phyloP scores from a whole-genome alignment of 768 basidiomycete genomes.

The Termitomyces sp. region DNA sequence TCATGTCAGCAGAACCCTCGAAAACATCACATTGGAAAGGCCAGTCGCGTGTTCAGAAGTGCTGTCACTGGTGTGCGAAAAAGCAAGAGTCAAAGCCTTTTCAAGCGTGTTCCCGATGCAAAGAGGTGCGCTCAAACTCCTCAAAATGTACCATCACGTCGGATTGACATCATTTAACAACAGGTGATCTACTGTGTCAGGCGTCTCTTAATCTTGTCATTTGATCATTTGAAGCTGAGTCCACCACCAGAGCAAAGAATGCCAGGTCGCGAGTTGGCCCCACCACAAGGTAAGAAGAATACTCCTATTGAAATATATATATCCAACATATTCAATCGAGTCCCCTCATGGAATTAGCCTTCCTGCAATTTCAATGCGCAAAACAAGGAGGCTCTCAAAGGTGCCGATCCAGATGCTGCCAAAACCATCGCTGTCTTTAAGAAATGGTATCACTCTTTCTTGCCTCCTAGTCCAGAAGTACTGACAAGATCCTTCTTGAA shows the following conservation, averaged over 20 bases:
- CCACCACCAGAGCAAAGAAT: conserved; percentile 23
- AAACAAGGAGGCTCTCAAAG: background rate
- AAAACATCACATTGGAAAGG: conserved; percentile 24
- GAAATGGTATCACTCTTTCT: background rate
- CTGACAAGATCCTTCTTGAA: no score
- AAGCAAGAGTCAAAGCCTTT: conserved; percentile 25
- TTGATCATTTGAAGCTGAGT: background rate
- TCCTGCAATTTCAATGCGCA: background rate
- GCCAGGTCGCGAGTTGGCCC: conserved; percentile 26
- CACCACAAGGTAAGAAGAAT: background rate
- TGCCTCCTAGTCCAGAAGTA: background rate
- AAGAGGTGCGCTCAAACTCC: conserved; percentile 22
- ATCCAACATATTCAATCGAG: background rate
- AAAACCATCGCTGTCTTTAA: background rate
- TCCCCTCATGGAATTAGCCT: background rate
- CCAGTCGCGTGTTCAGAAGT: conserved; percentile 26
- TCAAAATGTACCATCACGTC: background rate
- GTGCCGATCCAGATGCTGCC: background rate
- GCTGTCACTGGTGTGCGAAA: conserved; percentile 30
- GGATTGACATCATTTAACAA: background rate
- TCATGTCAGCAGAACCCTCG: conserved; percentile 5
- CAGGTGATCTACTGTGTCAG: conserved; percentile 27
- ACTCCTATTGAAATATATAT: background rate
- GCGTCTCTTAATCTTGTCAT: conserved; percentile 8
- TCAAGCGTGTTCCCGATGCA: conserved; percentile 25